A percentile compares a stretch with the other conserved stretches of the same genome.
Evolutionary conservation across 148 eudicot species (phyloP).

Genomic region (Chenopodium album): DNA sequence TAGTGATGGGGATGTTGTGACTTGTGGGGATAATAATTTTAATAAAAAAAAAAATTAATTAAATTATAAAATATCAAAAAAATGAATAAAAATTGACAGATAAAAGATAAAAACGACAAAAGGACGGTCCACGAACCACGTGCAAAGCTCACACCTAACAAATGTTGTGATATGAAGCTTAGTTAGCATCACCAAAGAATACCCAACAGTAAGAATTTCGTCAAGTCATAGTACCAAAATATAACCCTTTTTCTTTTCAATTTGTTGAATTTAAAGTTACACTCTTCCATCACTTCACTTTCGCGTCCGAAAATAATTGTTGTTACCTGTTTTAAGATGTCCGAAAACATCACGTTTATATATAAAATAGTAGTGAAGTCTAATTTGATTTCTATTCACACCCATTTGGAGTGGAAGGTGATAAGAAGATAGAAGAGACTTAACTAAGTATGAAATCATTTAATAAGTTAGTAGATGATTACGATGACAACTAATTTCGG

Average conservation of each 20-base stretch:
- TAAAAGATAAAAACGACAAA: conserved; percentile 45
- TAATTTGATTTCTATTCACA: too few relatives aligned
- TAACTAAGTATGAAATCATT: too few relatives aligned
- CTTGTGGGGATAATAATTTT: conserved; percentile 21
- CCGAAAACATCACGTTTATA: background rate
- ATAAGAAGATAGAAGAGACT: background rate
- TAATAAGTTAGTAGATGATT: too few relatives aligned
- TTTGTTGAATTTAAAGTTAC: background rate
- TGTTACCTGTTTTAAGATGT: background rate
- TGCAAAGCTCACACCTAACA: conserved; percentile 43
- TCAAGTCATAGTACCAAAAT: conserved; percentile 11
- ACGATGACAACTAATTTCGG: background rate
- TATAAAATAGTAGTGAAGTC: background rate
- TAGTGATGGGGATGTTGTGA: conserved; percentile 22
- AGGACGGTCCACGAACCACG: conserved; percentile 71
- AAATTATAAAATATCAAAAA: background rate
- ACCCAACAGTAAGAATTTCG: conserved; percentile 8
- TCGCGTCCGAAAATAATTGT: background rate
- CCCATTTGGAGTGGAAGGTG: too few relatives aligned
- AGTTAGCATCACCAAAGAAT: conserved; percentile 19
- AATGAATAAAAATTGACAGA: conserved; percentile 37
- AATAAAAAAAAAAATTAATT: too few relatives aligned
- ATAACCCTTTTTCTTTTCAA: background rate
- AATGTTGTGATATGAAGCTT: conserved; percentile 24
- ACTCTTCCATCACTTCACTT: conserved; percentile 5